Conservation (phyloP, 1,284 basidiomycete species). For the Microbotryum silenes-acaulis region DNA sequence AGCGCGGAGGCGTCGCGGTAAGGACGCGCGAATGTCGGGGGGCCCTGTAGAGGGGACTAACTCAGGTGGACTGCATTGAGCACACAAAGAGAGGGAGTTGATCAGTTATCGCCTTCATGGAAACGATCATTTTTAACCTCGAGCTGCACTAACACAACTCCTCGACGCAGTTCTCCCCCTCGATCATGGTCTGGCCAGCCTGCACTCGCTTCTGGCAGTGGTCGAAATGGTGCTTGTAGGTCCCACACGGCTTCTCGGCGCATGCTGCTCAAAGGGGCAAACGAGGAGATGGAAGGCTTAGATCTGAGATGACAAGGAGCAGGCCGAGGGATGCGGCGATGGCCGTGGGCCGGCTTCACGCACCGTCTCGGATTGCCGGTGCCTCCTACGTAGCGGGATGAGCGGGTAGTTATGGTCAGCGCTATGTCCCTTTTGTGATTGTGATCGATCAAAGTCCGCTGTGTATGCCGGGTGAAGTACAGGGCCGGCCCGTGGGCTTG, state of each 20-base stretch:
- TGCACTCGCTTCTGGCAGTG: constrained; percentile 83
- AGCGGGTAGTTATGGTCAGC: not conserved
- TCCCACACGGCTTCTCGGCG: constrained; percentile 60
- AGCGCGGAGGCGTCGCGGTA: too few relatives aligned
- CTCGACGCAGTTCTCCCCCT: constrained; percentile 83
- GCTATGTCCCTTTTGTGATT: too few relatives aligned
- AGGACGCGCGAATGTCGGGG: not conserved
- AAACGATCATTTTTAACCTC: constrained; percentile 39
- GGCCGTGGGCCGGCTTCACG: not conserved
- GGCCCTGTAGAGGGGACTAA: not conserved
- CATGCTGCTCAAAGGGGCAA: constrained; percentile 49
- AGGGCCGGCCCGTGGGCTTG: not conserved
- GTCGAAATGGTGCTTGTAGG: constrained; percentile 72
- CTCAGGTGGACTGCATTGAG: constrained; percentile 1
- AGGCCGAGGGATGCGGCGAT: not conserved
- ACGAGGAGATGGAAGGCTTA: not conserved
- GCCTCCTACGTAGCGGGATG: constrained; percentile 2
- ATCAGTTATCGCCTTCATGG: not conserved
- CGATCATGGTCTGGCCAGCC: constrained; percentile 53
- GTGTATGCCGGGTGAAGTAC: too few relatives aligned
- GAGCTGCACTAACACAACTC: constrained; percentile 49
- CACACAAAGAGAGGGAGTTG: not conserved
- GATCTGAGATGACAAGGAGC: not conserved
- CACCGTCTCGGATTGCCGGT: constrained; percentile 31
- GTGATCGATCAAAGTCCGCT: not conserved